These are phyloP conservation scores for Cucurbita moschata DNA, from an alignment of 306 rosid genomes.

Conservation along the genomic window DNA sequence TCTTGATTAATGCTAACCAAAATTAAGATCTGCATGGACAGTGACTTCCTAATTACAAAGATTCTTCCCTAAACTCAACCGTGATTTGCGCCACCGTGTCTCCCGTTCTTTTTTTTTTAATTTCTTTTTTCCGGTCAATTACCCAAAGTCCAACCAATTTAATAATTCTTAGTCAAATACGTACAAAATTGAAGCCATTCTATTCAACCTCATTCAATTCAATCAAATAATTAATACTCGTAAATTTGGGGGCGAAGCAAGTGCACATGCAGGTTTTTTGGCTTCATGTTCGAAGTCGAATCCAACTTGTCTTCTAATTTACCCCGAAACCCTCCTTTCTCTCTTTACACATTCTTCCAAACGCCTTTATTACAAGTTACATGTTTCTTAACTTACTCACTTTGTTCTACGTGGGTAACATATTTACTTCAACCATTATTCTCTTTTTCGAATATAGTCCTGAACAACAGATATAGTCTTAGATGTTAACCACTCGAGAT, in stretches of 20 bases:
- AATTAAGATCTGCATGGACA: conserved; percentile 1
- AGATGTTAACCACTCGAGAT: neutral
- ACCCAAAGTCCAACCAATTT: neutral
- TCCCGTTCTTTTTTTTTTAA: neutral
- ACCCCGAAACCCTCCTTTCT: neutral
- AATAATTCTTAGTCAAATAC: neutral
- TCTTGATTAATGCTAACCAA: neutral
- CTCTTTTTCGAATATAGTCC: too few relatives aligned
- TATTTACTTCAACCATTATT: too few relatives aligned
- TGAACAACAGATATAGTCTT: neutral
- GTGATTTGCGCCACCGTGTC: neutral
- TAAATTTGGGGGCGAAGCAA: conserved; percentile 12
- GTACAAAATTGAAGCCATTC: neutral
- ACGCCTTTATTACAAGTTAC: neutral
- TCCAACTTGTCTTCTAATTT: conserved; percentile 16
- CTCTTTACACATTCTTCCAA: neutral
- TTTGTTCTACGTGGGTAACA: too few relatives aligned
- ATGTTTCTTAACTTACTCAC: too few relatives aligned
- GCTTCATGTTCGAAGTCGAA: conserved; percentile 18
- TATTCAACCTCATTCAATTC: neutral
- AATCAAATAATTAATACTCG: too few relatives aligned
- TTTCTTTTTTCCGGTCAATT: neutral
- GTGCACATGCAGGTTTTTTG: conserved; percentile 52
- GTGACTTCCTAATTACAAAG: neutral
- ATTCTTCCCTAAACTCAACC: neutral